Conservation (phyloP, 257 asterid genomes). For the Solanum medicagineum region DNA sequence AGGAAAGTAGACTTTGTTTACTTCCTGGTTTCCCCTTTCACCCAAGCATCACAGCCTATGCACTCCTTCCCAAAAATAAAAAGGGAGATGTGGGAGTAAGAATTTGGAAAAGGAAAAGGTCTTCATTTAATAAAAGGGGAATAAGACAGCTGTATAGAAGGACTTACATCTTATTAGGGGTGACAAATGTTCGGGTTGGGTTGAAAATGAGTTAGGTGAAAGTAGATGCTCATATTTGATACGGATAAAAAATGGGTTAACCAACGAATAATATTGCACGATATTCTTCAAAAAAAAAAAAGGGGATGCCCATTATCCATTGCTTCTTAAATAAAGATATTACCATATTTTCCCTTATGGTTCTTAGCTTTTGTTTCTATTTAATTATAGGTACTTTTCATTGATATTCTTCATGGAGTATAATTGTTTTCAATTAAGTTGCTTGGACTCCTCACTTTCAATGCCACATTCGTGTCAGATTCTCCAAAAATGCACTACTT, state of each 20-base stretch:
- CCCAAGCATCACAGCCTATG: neutral
- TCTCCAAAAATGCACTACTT: no score
- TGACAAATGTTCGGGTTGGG: neutral
- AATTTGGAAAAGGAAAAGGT: neutral
- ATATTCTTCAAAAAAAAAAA: neutral
- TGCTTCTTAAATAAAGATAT: neutral
- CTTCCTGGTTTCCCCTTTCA: neutral
- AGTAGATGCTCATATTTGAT: neutral
- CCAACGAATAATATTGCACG: neutral
- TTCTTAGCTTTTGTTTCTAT: neutral
- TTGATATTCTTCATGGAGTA: neutral
- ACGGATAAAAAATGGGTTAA: neutral
- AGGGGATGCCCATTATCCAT: neutral
- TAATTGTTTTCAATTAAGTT: neutral
- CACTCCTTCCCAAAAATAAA: neutral
- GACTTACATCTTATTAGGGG: neutral
- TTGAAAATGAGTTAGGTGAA: neutral
- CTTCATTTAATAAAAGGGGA: neutral
- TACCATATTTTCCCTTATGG: neutral
- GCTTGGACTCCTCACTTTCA: no score
- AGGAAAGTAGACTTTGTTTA: neutral
- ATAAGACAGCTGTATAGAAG: neutral
- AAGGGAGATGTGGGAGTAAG: neutral
- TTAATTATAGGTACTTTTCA: neutral
- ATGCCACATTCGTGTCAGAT: no score